A percentile compares a stretch with the other conserved stretches of the same genome.
Conservation (phyloP, 75 land plant species). For the Azolla pinnata region DNA sequence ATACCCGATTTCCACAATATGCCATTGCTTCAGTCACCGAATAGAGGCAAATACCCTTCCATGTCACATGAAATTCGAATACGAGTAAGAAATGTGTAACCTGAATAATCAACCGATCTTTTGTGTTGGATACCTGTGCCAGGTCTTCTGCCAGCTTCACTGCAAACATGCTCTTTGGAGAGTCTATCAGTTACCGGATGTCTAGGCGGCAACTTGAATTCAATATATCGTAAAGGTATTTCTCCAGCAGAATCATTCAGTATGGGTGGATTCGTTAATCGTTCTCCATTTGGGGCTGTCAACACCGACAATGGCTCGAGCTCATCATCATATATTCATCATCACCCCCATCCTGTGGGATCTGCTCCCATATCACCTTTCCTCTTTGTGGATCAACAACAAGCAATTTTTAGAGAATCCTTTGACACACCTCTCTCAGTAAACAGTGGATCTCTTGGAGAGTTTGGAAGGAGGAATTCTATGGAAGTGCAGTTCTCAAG, state of each 20-base stretch:
- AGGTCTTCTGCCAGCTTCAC: background rate
- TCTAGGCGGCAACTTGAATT: background rate
- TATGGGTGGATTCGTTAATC: conserved; percentile 19
- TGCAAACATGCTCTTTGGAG: background rate
- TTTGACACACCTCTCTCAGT: conserved; percentile 44
- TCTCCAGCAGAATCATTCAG: conserved; percentile 28
- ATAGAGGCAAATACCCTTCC: background rate
- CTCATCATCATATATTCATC: background rate
- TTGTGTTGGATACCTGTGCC: background rate
- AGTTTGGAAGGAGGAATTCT: conserved; percentile 32
- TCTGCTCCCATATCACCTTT: conserved; percentile 54
- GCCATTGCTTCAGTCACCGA: background rate
- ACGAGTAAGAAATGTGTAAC: too few relatives aligned
- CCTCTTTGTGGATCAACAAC: conserved; percentile 43
- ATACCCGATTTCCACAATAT: background rate
- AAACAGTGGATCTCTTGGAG: conserved; percentile 35
- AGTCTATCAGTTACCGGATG: background rate
- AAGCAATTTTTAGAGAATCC: conserved; percentile 53
- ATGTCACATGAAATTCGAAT: background rate
- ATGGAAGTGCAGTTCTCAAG: conserved; percentile 39
- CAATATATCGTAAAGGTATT: background rate
- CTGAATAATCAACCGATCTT: background rate
- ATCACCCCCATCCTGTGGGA: conserved; percentile 44
- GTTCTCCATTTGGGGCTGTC: conserved; percentile 17
- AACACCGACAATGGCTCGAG: background rate